phyloP scores from a whole-genome alignment of 306 rosid genomes.

The Inga leiocalycina region DNA sequence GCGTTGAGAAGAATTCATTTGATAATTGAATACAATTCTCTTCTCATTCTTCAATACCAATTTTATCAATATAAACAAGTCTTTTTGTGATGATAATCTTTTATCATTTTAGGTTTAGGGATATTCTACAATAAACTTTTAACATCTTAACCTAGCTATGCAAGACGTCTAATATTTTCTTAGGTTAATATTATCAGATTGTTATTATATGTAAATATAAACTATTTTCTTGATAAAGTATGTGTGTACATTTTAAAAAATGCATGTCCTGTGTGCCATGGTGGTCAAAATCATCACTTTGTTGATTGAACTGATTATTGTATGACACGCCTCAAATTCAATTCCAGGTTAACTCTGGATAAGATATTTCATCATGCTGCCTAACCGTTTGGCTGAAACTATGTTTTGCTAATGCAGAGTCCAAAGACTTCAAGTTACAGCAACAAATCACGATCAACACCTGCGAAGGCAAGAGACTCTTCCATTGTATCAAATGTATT shows the following conservation, averaged over 20 bases:
- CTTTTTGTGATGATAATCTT: not conserved
- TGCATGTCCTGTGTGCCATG: not conserved
- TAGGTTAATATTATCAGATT: not conserved
- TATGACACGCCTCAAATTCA: not conserved
- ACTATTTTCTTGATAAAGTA: not conserved
- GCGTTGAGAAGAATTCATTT: not conserved
- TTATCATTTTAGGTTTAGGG: not conserved
- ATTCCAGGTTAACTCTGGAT: not conserved
- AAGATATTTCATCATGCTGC: constrained; percentile 2
- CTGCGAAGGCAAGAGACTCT: constrained; percentile 58
- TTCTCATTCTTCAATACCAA: not conserved
- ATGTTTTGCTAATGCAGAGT: constrained; percentile 47
- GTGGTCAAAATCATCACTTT: not conserved
- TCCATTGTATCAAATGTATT: constrained; percentile 38
- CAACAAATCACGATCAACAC: constrained; percentile 57
- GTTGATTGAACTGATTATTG: not conserved
- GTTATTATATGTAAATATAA: too few species aligned
- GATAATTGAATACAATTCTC: not conserved
- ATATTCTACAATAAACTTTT: not conserved
- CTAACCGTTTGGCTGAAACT: constrained; percentile 19
- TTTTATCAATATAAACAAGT: not conserved
- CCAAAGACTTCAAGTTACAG: constrained; percentile 63
- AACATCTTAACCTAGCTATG: not conserved
- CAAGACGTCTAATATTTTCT: not conserved
- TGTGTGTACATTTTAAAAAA: not conserved